phyloP scores from a whole-genome alignment of 805 yeast species.

The Sugiyamaella qingdaonensis region DNA sequence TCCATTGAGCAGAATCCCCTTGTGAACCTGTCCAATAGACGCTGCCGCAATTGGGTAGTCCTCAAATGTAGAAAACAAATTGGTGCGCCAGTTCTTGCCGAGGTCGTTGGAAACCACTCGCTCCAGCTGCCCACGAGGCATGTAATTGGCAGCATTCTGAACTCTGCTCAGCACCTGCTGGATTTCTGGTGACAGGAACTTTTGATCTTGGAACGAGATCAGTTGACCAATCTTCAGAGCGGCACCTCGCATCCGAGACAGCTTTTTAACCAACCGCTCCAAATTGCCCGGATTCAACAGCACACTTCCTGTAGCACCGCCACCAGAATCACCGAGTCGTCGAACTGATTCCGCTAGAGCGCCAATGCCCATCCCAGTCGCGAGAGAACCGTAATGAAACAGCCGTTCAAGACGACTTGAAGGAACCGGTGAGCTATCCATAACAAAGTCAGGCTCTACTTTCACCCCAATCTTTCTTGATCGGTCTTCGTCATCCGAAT shows the following conservation, averaged over 20 bases:
- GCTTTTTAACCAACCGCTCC: conserved; percentile 80
- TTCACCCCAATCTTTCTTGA: conserved; percentile 30
- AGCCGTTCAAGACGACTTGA: conserved; percentile 80
- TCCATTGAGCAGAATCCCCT: conserved; percentile 59
- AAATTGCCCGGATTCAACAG: conserved; percentile 78
- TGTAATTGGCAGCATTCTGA: conserved; percentile 91
- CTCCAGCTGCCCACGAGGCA: conserved; percentile 90
- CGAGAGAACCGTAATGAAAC: conserved; percentile 88
- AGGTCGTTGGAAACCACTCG: conserved; percentile 66
- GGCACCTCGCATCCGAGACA: conserved; percentile 97
- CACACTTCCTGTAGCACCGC: conserved; percentile 42
- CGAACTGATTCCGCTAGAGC: conserved; percentile 74
- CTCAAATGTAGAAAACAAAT: conserved; percentile 66
- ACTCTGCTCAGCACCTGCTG: conserved; percentile 77
- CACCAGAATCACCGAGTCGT: conserved; percentile 36
- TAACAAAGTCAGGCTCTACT: conserved; percentile 40
- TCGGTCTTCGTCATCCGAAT: not conserved
- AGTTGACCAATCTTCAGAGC: conserved; percentile 96
- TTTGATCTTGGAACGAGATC: conserved; percentile 89
- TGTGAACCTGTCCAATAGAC: conserved; percentile 94
- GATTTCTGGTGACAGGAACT: conserved; percentile 78
- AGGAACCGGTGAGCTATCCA: conserved; percentile 73
- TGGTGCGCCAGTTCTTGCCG: conserved; percentile 72
- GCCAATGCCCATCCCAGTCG: conserved; percentile 85
- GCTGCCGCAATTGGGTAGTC: conserved; percentile 96